phyloP scores from a whole-genome alignment of 106 monocot genomes.

The Phalaenopsis aphrodite region DNA sequence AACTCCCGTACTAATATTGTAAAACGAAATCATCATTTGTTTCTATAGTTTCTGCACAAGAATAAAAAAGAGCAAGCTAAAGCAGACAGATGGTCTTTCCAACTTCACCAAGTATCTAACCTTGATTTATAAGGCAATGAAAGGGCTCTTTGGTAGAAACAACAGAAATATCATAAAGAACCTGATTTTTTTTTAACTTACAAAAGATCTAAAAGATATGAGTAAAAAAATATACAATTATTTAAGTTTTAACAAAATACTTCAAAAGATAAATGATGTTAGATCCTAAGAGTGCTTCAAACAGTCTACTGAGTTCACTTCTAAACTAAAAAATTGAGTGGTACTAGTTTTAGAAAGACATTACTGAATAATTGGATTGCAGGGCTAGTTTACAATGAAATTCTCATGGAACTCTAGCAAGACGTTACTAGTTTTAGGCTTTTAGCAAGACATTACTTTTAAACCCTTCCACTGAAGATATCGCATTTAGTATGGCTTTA shows the following conservation, averaged over 20 bases:
- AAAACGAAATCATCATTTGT: constrained; percentile 49
- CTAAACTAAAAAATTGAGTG: not conserved
- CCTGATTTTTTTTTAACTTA: constrained; percentile 31
- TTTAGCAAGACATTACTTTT: no score
- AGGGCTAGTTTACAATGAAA: not conserved
- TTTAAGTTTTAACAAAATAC: not conserved
- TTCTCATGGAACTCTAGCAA: not conserved
- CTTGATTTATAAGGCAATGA: constrained; percentile 95
- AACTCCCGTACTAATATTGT: not conserved
- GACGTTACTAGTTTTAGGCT: no score
- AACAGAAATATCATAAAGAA: constrained; percentile 86
- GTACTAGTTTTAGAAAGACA: not conserved
- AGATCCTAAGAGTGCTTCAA: not conserved
- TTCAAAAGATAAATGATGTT: not conserved
- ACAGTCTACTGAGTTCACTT: not conserved
- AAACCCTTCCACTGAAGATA: no score
- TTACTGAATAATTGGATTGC: not conserved
- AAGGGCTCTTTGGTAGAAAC: constrained; percentile 96
- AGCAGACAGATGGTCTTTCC: constrained; percentile 2
- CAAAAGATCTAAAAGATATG: not conserved
- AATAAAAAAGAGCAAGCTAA: not conserved
- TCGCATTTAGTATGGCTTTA: no score
- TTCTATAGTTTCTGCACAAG: not conserved
- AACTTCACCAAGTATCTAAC: constrained; percentile 83
- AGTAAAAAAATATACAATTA: not conserved